phyloP scores from a whole-genome alignment of 78 protist species.

The slime mould (Dictyostelium discoideum) region dicty_2.7 NC_007090.3:4088001-4088500 shows the following conservation, averaged over 20 bases:
- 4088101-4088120: constrained; percentile 40
- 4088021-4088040: background rate
- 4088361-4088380: constrained; percentile 62
- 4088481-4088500: constrained; percentile 46
- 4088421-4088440: constrained; percentile 45
- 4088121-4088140: constrained; percentile 42
- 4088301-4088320: constrained; percentile 64
- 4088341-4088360: constrained; percentile 58
- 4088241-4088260: constrained; percentile 32
- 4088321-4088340: constrained; percentile 75
- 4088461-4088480: constrained; percentile 69
- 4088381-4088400: constrained; percentile 59
- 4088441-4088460: constrained; percentile 68
- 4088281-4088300: constrained; percentile 51
- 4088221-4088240: constrained; percentile 58
- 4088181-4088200: constrained; percentile 63
- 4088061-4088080: constrained; percentile 4
- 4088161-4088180: constrained; percentile 56
- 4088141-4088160: constrained; percentile 24
- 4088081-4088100: constrained; percentile 60
- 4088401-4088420: constrained; percentile 74
- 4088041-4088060: background rate
- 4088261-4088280: constrained; percentile 27
- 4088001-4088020: constrained; percentile 37
- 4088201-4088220: constrained; percentile 75